Base-by-base conservation (phyloP, 1,284 basidiomycete genomes). In the Phlebopus sp. region DNA sequence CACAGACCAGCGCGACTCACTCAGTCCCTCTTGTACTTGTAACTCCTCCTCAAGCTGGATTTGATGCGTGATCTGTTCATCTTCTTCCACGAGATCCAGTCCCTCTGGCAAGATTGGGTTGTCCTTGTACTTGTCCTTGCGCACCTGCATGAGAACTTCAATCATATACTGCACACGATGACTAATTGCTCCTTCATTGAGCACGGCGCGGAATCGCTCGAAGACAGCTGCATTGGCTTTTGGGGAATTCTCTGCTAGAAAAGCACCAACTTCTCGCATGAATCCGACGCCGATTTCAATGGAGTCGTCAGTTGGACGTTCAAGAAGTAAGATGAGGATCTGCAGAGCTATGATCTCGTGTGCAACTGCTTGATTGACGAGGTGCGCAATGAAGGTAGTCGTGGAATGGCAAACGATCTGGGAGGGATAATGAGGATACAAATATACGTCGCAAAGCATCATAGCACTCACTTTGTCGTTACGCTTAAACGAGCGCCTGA, bases 141-240 rank as follows among this genome's bases (percentile, higher is more conserved):
- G 80, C 9, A 97, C 92, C 69, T 97, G 94, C 89, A 97, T 97
- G 44, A 97, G 76, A 4, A 99, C 96, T 70, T 99, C 97, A 61
- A 99, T 94, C 97, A 98, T 98, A 72, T 97, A 99, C 66, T 99
- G 96, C 21, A 97, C 93, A 56, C 97, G 84, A 63, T 98, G 95
- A 63, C 90, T 92, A 68, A 99, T 96, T 10, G 80, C 74, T 38
- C 92, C 94, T 67, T 99, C 97, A 69, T 99, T 97, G 37, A 99
- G 74, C 5, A 98, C 93, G 0, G 92, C 91, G 41, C 96, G 86
- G 81, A 99, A 98, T 32, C 94, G 88, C 67, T 98, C 97, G 64
- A 86, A 98, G 36, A 97, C 87, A 42, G 85, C 87, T 34, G 92
- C 89, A 63, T 92, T 97, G 51, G 92, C 94, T 67, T 95, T 94